Evolutionary conservation across 2,329 filamentous ascomycete genomes (phyloP).

Genomic region (Endocalyx cinctus): DNA sequence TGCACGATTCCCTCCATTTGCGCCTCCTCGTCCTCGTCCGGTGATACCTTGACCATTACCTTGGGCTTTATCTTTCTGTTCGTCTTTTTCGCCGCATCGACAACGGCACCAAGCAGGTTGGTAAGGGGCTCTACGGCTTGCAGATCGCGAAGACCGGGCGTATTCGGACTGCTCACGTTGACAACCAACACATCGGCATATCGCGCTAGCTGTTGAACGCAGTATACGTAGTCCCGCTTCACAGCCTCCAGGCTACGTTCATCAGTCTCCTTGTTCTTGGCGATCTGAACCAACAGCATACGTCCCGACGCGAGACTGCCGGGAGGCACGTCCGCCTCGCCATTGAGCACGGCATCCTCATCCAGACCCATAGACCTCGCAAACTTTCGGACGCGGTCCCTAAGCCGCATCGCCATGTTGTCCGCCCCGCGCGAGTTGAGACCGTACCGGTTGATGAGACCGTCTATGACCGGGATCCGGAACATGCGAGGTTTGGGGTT

Average conservation of each 20-base stretch:
- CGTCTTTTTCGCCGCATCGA: constrained; percentile 66
- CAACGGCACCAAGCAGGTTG: constrained; percentile 74
- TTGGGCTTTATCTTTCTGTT: constrained; percentile 68
- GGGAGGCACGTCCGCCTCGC: constrained; percentile 70
- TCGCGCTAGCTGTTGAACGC: constrained; percentile 73
- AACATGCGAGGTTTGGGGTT: constrained; percentile 89
- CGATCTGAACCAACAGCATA: constrained; percentile 84
- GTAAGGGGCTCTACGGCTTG: constrained; percentile 83
- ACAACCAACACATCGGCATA: constrained; percentile 97
- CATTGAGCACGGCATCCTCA: constrained; percentile 71
- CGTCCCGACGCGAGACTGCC: constrained; percentile 74
- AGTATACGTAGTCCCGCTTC: constrained; percentile 78
- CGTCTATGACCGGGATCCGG: constrained; percentile 75
- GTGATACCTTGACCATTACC: constrained; percentile 98
- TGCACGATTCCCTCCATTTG: constrained; percentile 87
- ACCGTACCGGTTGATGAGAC: constrained; percentile 92
- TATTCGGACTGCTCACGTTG: constrained; percentile 96
- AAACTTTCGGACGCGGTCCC: constrained; percentile 72
- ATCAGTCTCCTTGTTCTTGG: constrained; percentile 93
- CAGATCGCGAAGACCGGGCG: constrained; percentile 80
- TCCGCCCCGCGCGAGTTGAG: constrained; percentile 91
- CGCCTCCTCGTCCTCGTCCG: constrained; percentile 81
- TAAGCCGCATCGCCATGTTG: constrained; percentile 72
- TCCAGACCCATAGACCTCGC: constrained; percentile 67
- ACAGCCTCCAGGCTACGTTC: constrained; percentile 82